A percentile compares a stretch with the other conserved stretches of the same genome.
Evolutionary conservation across 805 yeast species (phyloP).

Genomic region (Helenozyma rhizophorensis): DNA sequence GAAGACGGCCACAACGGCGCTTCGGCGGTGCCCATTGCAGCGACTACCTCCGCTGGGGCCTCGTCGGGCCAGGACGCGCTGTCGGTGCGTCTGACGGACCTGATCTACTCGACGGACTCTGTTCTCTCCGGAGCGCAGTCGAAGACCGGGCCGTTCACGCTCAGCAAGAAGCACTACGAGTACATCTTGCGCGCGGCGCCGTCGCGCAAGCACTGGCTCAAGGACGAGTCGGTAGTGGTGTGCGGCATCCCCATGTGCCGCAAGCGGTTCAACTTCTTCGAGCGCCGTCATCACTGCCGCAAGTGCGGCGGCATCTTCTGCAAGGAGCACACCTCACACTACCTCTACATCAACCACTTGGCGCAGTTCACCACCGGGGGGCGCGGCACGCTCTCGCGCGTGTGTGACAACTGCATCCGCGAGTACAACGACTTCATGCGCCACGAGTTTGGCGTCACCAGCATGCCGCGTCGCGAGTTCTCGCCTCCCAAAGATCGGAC

Average conservation of each 20-base stretch:
- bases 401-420: constrained; percentile 62
- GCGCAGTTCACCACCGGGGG: constrained; percentile 68
- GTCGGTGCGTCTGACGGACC: constrained; percentile 30
- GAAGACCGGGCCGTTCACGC: constrained; percentile 10
- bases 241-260: constrained; percentile 60
- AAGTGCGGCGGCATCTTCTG: constrained; percentile 82
- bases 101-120: constrained; percentile 27
- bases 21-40: too few relatives aligned
- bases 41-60: background rate
- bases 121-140: constrained; percentile 8
- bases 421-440: constrained; percentile 53
- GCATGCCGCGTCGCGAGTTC: constrained; percentile 8
- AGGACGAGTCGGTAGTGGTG: constrained; percentile 58
- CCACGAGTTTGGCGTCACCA: constrained; percentile 33
- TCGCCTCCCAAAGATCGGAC: constrained; percentile 4
- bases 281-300: constrained; percentile 78
- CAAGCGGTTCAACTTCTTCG: constrained; percentile 69
- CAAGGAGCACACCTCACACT: constrained; percentile 58
- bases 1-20: background rate
- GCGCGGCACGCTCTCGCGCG: constrained; percentile 61
- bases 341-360: constrained; percentile 49
- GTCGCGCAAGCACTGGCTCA: constrained; percentile 65
- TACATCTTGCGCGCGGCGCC: constrained; percentile 39
- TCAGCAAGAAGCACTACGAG: constrained; percentile 20
- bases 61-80: constrained; percentile 6